phyloP scores from a whole-genome alignment of 2,329 filamentous ascomycete species.

The Phaeosphaeria sp. region DNA sequence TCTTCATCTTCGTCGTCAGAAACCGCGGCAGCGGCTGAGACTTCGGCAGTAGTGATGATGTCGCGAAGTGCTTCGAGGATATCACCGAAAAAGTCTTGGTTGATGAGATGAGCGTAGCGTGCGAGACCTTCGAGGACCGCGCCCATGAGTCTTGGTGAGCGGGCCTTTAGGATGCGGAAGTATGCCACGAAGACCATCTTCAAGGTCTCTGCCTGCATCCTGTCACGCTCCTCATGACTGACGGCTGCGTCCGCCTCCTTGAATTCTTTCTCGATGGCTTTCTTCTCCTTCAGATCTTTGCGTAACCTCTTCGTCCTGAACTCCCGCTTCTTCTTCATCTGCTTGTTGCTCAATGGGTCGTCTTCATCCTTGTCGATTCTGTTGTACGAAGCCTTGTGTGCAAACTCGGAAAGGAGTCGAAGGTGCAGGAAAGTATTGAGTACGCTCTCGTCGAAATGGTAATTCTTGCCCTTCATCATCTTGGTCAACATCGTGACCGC shows the following conservation, averaged over 20 bases:
- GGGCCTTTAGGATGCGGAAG: conserved; percentile 89
- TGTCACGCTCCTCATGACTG: conserved; percentile 88
- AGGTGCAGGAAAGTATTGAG: conserved; percentile 91
- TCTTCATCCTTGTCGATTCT: conserved; percentile 69
- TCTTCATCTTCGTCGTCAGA: conserved; percentile 54
- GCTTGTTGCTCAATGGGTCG: conserved; percentile 58
- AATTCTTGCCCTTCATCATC: conserved; percentile 93
- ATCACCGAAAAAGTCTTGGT: conserved; percentile 98
- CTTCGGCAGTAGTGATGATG: conserved; percentile 75
- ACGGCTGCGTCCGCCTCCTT: conserved; percentile 88
- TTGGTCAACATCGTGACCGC: conserved; percentile 83
- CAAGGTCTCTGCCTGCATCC: conserved; percentile 92
- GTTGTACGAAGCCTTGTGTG: conserved; percentile 80
- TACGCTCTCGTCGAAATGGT: conserved; percentile 80
- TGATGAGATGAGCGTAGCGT: conserved; percentile 94
- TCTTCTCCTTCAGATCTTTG: conserved; percentile 84
- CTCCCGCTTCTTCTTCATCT: conserved; percentile 75
- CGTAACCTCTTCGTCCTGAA: conserved; percentile 89
- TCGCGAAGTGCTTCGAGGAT: conserved; percentile 93
- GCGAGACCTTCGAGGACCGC: conserved; percentile 93
- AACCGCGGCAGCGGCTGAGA: conserved; percentile 55
- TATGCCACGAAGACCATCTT: conserved; percentile 96
- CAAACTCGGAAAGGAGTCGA: conserved; percentile 85
- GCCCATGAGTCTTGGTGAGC: conserved; percentile 87
- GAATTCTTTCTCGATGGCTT: conserved; percentile 90